These are phyloP conservation scores for Ganoderma meredithae DNA, from an alignment of 1,284 basidiomycete species.

Conservation along the genomic window DNA sequence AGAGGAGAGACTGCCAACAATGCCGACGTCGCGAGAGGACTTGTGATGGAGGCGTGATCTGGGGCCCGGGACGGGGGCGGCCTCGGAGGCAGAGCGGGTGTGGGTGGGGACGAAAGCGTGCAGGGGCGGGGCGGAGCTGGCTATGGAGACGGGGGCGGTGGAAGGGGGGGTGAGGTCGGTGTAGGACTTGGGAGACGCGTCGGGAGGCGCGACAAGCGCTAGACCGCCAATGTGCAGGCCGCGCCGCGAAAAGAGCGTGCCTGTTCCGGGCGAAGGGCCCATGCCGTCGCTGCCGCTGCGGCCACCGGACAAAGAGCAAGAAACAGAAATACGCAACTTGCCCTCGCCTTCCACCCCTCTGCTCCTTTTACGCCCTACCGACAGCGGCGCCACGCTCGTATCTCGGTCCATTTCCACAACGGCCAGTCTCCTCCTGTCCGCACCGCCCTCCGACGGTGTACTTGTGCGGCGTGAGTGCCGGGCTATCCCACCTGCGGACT, in stretches of 20 bases:
- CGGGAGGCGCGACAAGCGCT: conserved; percentile 72
- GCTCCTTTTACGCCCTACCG: conserved; percentile 37
- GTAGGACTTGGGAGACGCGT: conserved; percentile 62
- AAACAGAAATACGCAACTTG: conserved; percentile 13
- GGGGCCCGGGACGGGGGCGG: conserved; percentile 36
- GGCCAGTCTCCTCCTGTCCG: conserved; percentile 69
- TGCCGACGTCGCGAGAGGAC: conserved; percentile 62
- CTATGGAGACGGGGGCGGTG: conserved; percentile 48
- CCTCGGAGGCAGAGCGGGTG: conserved; percentile 57
- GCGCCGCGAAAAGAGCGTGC: conserved; percentile 49
- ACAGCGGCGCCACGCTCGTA: conserved; percentile 30
- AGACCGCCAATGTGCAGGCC: conserved; percentile 58
- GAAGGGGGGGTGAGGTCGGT: conserved; percentile 59
- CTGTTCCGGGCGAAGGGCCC: conserved; percentile 9
- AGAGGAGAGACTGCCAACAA: conserved; percentile 53
- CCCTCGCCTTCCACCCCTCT: conserved; percentile 16
- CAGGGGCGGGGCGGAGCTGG: conserved; percentile 31
- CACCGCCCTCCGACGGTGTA: conserved; percentile 60
- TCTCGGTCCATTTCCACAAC: conserved; percentile 63
- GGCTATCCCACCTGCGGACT: conserved; percentile 5
- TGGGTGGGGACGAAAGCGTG: conserved; percentile 38
- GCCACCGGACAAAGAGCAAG: conserved; percentile 8
- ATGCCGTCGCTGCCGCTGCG: conserved; percentile 15
- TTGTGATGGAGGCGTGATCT: conserved; percentile 42
- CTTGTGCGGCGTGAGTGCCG: conserved; percentile 51